These are phyloP conservation scores for Powellomyces hirtus DNA, from an alignment of 192 early-diverging fungal species.

Conservation along the genomic window DNA sequence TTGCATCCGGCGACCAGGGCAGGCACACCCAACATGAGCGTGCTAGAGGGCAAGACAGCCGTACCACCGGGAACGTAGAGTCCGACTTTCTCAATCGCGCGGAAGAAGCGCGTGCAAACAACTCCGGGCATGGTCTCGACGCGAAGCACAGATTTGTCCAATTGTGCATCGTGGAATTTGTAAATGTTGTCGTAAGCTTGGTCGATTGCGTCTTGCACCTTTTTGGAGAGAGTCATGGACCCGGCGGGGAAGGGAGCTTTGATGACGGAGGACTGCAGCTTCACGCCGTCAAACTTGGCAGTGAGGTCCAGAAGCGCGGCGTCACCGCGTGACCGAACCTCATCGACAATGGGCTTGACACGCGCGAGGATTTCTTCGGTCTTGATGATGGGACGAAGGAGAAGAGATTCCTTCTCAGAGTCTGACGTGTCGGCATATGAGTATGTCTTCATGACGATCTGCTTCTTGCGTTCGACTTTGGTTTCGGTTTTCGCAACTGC, in stretches of 20 bases:
- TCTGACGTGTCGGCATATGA: slow-evolving; percentile 46
- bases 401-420: slow-evolving; percentile 57
- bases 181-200: slow-evolving; percentile 90
- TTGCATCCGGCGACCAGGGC: slow-evolving; percentile 95
- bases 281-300: slow-evolving; percentile 84
- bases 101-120: slow-evolving; percentile 84
- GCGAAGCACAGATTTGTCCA: slow-evolving; percentile 60
- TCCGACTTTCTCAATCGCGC: slow-evolving; percentile 95
- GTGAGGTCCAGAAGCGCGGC: slow-evolving; percentile 81
- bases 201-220: slow-evolving; percentile 84
- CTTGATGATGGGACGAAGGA: slow-evolving; percentile 90
- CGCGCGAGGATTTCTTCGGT: slow-evolving; percentile 82
- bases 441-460: slow-evolving; percentile 76
- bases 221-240: slow-evolving; percentile 44
- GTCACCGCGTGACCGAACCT: slow-evolving; percentile 82
- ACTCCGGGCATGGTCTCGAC: slow-evolving; percentile 99
- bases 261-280: slow-evolving; percentile 65
- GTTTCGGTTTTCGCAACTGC: slow-evolving; percentile 40
- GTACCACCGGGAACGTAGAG: slow-evolving; percentile 98
- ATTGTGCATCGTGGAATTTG: slow-evolving; percentile 92
- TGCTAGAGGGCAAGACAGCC: slow-evolving; percentile 91
- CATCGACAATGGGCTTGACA: slow-evolving; percentile 87
- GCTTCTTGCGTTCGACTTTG: slow-evolving; percentile 17
- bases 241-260: slow-evolving; percentile 73
- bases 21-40: slow-evolving; percentile 96